Evolutionary conservation across 2,329 filamentous ascomycete species (phyloP).

Genomic region (Arthrobotrys sinensis): DNA sequence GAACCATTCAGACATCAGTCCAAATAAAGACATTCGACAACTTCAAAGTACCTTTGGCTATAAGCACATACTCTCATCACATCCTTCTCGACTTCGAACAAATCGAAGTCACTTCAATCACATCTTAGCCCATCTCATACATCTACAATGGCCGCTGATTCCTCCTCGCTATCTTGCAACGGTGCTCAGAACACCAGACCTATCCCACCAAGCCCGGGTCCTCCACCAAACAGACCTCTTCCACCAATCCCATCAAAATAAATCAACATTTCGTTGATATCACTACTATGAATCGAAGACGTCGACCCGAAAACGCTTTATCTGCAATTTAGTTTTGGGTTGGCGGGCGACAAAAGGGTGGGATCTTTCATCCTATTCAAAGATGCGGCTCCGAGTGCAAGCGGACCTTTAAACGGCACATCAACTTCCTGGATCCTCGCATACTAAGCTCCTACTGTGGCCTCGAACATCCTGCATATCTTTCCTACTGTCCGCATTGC

Average conservation of each 20-base stretch:
- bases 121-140: slow-evolving; percentile 12
- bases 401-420: slow-evolving; percentile 14
- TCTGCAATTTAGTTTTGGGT: neutral
- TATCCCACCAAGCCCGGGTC: slow-evolving; percentile 64
- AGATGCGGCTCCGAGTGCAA: slow-evolving; percentile 12
- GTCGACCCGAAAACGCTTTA: slow-evolving; percentile 21
- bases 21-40: slow-evolving; percentile 37
- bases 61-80: slow-evolving; percentile 35
- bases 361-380: slow-evolving; percentile 11
- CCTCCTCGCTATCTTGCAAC: slow-evolving; percentile 64
- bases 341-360: neutral
- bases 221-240: slow-evolving; percentile 65
- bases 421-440: neutral
- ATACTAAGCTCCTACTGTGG: neutral
- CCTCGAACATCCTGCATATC: slow-evolving; percentile 21
- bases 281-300: neutral
- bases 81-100: slow-evolving; percentile 10
- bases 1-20: slow-evolving; percentile 57
- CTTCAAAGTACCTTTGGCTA: slow-evolving; percentile 26
- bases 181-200: slow-evolving; percentile 62
- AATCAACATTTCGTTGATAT: slow-evolving; percentile 25
- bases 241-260: slow-evolving; percentile 64
- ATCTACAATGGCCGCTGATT: slow-evolving; percentile 63
- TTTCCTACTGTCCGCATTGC: slow-evolving; percentile 45
- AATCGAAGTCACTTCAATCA: slow-evolving; percentile 15